These are phyloP conservation scores for Dactylellina leptospora DNA, from an alignment of 2,329 filamentous ascomycete species.

Conservation along the genomic window DNA sequence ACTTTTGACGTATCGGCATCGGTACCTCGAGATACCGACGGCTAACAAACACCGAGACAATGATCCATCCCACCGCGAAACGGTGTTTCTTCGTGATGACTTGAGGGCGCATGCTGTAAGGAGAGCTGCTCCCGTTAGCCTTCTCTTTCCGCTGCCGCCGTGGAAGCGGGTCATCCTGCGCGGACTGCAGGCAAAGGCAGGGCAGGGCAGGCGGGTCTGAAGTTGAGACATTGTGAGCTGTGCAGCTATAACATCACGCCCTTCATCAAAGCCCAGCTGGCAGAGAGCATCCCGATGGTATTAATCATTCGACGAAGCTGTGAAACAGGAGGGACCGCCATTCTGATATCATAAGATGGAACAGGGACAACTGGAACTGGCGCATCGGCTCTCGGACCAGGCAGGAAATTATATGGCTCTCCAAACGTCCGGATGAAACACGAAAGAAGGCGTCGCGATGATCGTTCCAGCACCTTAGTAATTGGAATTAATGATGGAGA, in stretches of 20 bases:
- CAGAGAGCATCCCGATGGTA: conserved; percentile 29
- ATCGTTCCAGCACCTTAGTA: conserved; percentile 36
- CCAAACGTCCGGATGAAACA: conserved; percentile 34
- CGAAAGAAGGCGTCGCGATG: conserved; percentile 49
- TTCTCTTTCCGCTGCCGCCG: conserved; percentile 35
- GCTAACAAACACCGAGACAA: conserved; percentile 4
- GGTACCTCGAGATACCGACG: conserved; percentile 18
- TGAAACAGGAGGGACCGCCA: background rate
- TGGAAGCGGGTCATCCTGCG: conserved; percentile 50
- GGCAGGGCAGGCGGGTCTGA: conserved; percentile 19
- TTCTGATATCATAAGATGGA: background rate
- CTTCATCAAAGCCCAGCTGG: conserved; percentile 17
- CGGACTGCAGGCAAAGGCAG: background rate
- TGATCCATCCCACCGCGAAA: background rate
- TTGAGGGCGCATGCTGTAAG: conserved; percentile 28
- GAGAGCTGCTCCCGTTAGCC: conserved; percentile 32
- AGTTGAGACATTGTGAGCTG: conserved; percentile 48
- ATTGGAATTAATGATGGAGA: conserved; percentile 32
- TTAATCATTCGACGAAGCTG: conserved; percentile 4
- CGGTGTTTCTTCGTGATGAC: background rate
- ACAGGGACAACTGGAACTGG: too few species aligned
- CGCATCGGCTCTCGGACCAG: conserved; percentile 11
- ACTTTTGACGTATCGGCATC: conserved; percentile 19
- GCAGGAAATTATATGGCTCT: conserved; percentile 25
- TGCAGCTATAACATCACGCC: conserved; percentile 22